A percentile compares a stretch with the other conserved stretches of the same genome.
These are phyloP conservation scores for Melanomma pulvis-pyrius DNA, from an alignment of 495 filamentous ascomycete species.

Conservation along the genomic window DNA sequence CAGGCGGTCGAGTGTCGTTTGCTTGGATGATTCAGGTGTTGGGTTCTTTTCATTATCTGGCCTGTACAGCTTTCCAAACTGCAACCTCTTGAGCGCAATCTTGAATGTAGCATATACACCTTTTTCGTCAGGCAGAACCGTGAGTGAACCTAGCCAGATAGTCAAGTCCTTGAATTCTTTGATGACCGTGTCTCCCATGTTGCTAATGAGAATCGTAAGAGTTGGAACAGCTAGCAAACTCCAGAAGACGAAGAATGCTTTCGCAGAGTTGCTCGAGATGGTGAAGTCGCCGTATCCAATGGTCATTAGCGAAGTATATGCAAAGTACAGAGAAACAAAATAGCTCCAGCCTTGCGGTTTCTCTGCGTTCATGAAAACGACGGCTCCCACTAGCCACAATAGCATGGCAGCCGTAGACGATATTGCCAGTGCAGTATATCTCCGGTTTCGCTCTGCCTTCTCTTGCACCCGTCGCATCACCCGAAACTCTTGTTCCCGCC, in stretches of 20 bases:
- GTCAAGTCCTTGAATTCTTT: slow-evolving; percentile 70
- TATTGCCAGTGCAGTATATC: slow-evolving; percentile 68
- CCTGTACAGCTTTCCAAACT: slow-evolving; percentile 22
- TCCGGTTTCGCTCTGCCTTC: slow-evolving; percentile 54
- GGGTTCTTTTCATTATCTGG: slow-evolving; percentile 33
- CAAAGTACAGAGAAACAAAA: slow-evolving; percentile 77
- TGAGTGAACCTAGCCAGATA: slow-evolving; percentile 69
- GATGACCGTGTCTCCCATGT: slow-evolving; percentile 79
- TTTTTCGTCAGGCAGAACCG: slow-evolving; percentile 72
- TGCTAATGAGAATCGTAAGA: slow-evolving; percentile 80
- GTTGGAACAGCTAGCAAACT: slow-evolving; percentile 79
- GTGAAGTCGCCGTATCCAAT: slow-evolving; percentile 84
- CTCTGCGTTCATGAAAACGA: slow-evolving; percentile 67
- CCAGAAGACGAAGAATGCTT: slow-evolving; percentile 89
- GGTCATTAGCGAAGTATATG: slow-evolving; percentile 76
- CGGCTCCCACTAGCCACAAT: slow-evolving; percentile 79
- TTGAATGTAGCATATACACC: slow-evolving; percentile 44
- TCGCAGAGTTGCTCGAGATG: slow-evolving; percentile 70
- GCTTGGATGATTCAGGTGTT: slow-evolving; percentile 21
- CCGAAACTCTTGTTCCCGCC: slow-evolving; percentile 73
- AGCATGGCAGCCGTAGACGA: slow-evolving; percentile 67
- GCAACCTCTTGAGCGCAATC: slow-evolving; percentile 30
- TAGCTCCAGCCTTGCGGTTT: slow-evolving; percentile 70
- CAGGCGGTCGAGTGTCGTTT: slow-evolving; percentile 39
- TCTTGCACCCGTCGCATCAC: slow-evolving; percentile 80